Conservation (phyloP, 176 grass and related monocot genomes). For the Canna indica region DNA sequence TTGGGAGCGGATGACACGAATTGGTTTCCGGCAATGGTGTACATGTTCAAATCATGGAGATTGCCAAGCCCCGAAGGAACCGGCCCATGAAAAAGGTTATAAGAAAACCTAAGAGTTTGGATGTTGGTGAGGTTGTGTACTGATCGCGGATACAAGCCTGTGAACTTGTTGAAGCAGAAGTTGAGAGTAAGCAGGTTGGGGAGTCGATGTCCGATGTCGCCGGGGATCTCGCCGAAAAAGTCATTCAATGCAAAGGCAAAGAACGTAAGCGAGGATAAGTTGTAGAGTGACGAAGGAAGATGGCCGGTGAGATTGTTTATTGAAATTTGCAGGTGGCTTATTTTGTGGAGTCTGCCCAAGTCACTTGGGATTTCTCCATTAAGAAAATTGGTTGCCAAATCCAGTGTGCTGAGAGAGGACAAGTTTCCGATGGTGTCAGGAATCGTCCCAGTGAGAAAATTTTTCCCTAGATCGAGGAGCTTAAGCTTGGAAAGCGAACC, state of each 20-base stretch:
- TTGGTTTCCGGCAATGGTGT: slow-evolving; percentile 28
- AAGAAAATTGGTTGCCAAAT: slow-evolving; percentile 30
- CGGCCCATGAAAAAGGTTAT: slow-evolving; percentile 23
- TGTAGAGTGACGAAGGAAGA: slow-evolving; percentile 28
- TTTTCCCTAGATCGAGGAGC: slow-evolving; percentile 15
- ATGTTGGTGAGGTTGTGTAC: slow-evolving; percentile 42
- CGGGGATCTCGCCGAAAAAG: slow-evolving; percentile 27
- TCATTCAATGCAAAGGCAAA: slow-evolving; percentile 29
- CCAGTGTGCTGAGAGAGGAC: slow-evolving; percentile 20
- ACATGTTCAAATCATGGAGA: slow-evolving; percentile 25
- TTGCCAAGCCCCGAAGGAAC: slow-evolving; percentile 27
- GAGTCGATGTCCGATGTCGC: slow-evolving; percentile 23
- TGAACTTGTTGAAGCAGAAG: slow-evolving; percentile 32
- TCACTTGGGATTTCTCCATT: slow-evolving; percentile 28
- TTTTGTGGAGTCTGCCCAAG: slow-evolving; percentile 10
- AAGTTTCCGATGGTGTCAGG: slow-evolving; percentile 32
- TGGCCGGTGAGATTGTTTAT: slow-evolving; percentile 31
- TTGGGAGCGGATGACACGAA: slow-evolving; percentile 10
- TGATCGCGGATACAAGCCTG: slow-evolving; percentile 23
- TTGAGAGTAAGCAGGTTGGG: slow-evolving; percentile 29
- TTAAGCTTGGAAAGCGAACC: slow-evolving; percentile 23
- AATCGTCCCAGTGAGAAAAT: slow-evolving; percentile 23
- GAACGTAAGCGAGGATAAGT: slow-evolving; percentile 20
- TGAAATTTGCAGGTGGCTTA: slow-evolving; percentile 24
- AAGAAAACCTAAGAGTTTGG: slow-evolving; percentile 31